Evolutionary conservation across 352 stramenopile genomes (phyloP).

Genomic region (Peronosclerospora sorghi): DNA sequence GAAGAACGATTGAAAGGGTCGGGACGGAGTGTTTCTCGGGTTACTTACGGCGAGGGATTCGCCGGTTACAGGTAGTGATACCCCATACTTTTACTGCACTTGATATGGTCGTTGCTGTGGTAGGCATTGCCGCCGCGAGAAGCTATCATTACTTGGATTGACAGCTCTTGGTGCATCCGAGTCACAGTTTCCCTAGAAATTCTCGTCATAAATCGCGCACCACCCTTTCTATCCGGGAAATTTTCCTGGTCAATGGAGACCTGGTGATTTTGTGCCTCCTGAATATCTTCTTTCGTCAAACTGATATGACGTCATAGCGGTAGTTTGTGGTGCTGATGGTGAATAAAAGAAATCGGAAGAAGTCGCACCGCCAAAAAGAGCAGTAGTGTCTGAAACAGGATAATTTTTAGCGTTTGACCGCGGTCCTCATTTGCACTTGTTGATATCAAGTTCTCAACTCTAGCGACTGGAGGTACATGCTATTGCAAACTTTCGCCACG

Average conservation of each 20-base stretch:
- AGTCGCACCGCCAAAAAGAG: conserved; percentile 1
- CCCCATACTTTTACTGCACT: conserved; percentile 5
- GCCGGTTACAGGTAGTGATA: no score
- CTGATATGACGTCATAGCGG: conserved; percentile 10
- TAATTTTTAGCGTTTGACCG: conserved; percentile 13
- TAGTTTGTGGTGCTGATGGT: conserved; percentile 9
- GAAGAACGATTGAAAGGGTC: no score
- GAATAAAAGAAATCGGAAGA: conserved; percentile 34
- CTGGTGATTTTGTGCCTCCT: conserved; percentile 2
- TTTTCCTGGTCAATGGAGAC: conserved; percentile 1
- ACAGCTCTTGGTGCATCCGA: conserved; percentile 3
- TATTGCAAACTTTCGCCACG: conserved; percentile 4
- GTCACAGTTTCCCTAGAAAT: conserved; percentile 9
- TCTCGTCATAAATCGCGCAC: conserved; percentile 2
- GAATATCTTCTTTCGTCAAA: conserved; percentile 3
- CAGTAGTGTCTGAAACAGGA: conserved; percentile 9
- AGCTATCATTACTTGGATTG: conserved; percentile 3
- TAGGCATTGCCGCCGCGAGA: conserved; percentile 8
- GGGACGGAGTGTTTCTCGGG: no score
- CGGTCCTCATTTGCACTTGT: conserved; percentile 4
- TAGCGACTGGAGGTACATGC: not conserved
- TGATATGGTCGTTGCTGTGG: conserved; percentile 8
- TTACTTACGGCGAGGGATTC: no score
- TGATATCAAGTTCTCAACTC: not conserved
- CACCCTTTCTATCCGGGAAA: conserved; percentile 1